These are phyloP conservation scores for Liquidambar formosana DNA, from an alignment of 164 flowering plant species.

Conservation along the genomic window DNA sequence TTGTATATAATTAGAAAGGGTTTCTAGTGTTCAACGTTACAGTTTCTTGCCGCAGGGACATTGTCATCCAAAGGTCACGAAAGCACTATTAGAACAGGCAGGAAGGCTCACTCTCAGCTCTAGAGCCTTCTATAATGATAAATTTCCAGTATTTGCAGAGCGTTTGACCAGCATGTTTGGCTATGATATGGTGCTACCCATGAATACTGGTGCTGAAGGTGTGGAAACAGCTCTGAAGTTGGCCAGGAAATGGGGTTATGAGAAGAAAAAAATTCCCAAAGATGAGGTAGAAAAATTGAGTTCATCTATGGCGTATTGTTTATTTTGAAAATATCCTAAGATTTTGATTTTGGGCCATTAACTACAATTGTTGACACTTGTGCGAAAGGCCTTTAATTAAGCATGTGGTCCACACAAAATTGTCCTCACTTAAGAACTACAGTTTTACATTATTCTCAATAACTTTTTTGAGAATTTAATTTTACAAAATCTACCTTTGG, in stretches of 20 bases:
- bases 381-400: background rate
- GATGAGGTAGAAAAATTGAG: conserved; percentile 58
- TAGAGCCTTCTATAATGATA: conserved; percentile 92
- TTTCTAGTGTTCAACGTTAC: background rate
- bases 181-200: conserved; percentile 96
- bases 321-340: background rate
- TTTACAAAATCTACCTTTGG: no score
- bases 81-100: conserved; percentile 83
- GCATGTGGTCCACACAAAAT: no score
- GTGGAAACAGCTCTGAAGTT: conserved; percentile 94
- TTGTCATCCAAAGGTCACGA: conserved; percentile 89
- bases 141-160: conserved; percentile 82
- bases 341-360: background rate
- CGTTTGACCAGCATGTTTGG: conserved; percentile 70
- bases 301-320: background rate
- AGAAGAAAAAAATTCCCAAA: conserved; percentile 80
- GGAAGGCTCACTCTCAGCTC: conserved; percentile 85
- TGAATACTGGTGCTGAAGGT: conserved; percentile 99
- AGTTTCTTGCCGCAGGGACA: conserved; percentile 65
- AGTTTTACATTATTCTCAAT: no score
- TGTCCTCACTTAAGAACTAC: no score
- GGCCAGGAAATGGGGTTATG: conserved; percentile 95
- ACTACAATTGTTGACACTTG: background rate
- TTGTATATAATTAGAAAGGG: background rate
- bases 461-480: no score